Evolutionary conservation across 192 early-diverging fungal genomes (phyloP), one percentile per base, ranked within the genome.

Genomic region (Gaertneriomyces sp.): DNA sequence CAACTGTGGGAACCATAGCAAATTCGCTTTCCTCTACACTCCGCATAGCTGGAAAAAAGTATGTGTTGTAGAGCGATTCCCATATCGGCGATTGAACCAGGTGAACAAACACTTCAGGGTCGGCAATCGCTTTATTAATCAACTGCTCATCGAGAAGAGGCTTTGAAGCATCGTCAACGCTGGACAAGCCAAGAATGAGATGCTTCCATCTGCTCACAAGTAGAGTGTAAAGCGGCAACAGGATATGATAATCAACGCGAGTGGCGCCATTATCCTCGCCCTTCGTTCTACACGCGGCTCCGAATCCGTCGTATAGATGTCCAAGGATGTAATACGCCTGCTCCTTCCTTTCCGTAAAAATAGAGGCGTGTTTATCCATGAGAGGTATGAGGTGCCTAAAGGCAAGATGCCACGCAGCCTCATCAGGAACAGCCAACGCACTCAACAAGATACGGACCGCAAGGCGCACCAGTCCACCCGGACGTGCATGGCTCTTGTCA

Each of bases 201-300:
- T 79, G 74, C 4, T 66, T 69, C 74, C 71, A 79, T 19, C 69
- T 50, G 6, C 42, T 63, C 8, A 79, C 52, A 8, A 68, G 53
- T 9, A 76, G 58, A 46, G 66, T 68, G 59, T 76, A 79, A 9
- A 79, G 66, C n/a, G 78, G 74, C 7, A 79, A 58, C 5, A 79
- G 38, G 17, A 75, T 51, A 9, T 61, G 69, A 16, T 63, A 58
- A 55, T 70, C 61, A 6, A 45, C 17, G 16, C 6, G 45, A 17
- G 6, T 25, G 19, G 40, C 33, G 1, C 60, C 66, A 10, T 39
- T 42, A 14, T 11, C 51, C 4, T 51, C 49, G 49, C n/a, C 20
- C n/a, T 51, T n/a, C 4, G 49, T 51, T 14, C 11, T 8, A 72
- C 68, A 53, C 44, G 75, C 73, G 25, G 71, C 43, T 17, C 60